Evolutionary conservation across 805 yeast species (phyloP), one percentile per base, ranked within the genome.

Genomic region (Lipomyces japonicus): DNA sequence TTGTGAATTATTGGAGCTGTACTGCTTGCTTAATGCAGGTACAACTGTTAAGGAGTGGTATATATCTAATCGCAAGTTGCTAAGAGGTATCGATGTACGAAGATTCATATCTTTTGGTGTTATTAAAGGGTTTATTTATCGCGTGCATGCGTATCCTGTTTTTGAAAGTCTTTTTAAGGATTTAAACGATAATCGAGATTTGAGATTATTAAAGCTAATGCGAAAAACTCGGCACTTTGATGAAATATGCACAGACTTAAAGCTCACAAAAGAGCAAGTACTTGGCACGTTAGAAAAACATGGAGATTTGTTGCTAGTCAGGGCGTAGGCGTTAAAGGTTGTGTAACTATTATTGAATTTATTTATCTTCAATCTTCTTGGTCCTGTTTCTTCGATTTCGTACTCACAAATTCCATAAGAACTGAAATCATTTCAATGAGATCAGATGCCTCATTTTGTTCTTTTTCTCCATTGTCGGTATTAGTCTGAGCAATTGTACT

Each of bases 31-130:
- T 50, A 83, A 82, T 53, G 95, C 84, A 55, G 93, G 95, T 0
- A 79, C 77, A 37, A 76, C 86, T 0, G 72, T 93, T 9, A 80
- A 80, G 53, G 86, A 84, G 22, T 95, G 98, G 97, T 86, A 80
- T 63, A 61, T 75, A 23, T 84, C 80, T 51, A 82, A 93, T 62
- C 72, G 71, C 35, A 76, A 76, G 41, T 68, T 70, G 2, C 69
- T 93, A 16, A 62, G 69, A 24, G 76, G 80, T 55, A 79, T 95
- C 37, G 99, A 93, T 66, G 72, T 93, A 2, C 74, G 97, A 55
- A 71, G 95, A 47, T 86, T 93, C 60, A 72, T 93, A 19, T 80
- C 89, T 18, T 93, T 90, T 72, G 99, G 99, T 1, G 75, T 87
- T 2, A 71, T 87, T 22, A 77, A 88, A 53, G 88, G 95, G 0